Conservation (phyloP, 345 rosid species). For the Euphorbia tirucalli region DNA sequence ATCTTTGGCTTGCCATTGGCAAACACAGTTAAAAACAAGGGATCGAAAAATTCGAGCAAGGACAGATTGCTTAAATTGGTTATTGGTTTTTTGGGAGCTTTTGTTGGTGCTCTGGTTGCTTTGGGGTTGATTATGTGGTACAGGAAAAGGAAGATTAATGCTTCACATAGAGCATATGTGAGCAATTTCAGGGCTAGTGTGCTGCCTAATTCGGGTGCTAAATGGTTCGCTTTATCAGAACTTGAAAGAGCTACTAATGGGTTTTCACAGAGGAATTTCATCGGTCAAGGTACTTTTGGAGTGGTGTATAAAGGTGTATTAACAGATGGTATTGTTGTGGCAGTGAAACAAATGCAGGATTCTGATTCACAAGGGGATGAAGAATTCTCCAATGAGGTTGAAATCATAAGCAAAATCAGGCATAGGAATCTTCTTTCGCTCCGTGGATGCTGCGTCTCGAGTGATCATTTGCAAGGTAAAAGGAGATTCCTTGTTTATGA, state of each 20-base stretch:
- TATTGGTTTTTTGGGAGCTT: slow-evolving; percentile 32
- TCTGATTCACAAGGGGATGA: slow-evolving; percentile 47
- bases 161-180: slow-evolving; percentile 36
- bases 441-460: slow-evolving; percentile 58
- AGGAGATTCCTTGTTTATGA: slow-evolving; percentile 54
- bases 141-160: slow-evolving; percentile 29
- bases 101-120: slow-evolving; percentile 39
- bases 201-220: slow-evolving; percentile 49
- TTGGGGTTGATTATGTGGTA: slow-evolving; percentile 23
- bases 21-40: slow-evolving; percentile 1
- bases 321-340: slow-evolving; percentile 48
- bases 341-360: slow-evolving; percentile 50
- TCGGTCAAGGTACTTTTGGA: slow-evolving; percentile 54
- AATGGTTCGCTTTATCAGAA: slow-evolving; percentile 51
- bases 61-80: slow-evolving; percentile 20
- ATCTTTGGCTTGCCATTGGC: slow-evolving; percentile 44
- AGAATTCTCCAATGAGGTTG: slow-evolving; percentile 61
- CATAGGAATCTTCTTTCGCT: slow-evolving; percentile 62
- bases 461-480: slow-evolving; percentile 39
- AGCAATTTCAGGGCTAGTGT: slow-evolving; percentile 37
- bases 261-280: slow-evolving; percentile 44
- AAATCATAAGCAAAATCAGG: slow-evolving; percentile 61
- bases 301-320: slow-evolving; percentile 49
- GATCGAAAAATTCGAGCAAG: slow-evolving; percentile 4
- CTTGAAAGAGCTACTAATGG: slow-evolving; percentile 50